Evolutionary conservation across 495 filamentous ascomycete species (phyloP), one percentile per base, ranked within the genome.

Genomic region (Platismatia glauca): DNA sequence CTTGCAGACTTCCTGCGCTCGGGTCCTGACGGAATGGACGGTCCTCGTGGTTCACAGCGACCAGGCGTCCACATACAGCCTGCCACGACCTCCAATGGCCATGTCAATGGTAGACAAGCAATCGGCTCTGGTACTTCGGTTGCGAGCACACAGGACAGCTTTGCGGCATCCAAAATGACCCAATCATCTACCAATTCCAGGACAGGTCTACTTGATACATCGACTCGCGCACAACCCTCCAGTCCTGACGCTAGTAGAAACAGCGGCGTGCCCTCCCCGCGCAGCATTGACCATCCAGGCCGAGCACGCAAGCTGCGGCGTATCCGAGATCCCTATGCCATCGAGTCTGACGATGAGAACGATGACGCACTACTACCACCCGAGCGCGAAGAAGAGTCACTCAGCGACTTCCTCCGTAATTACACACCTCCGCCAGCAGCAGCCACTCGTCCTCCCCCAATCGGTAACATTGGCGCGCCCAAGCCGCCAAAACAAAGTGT

Each of bases 1-100:
- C 75, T 98, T 44, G 95, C 96, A 58, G 90, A 97, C 68, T 97
- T 97, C 75, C 92, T 98, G 59, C 85, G 91, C 56, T 85, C 89
- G 72, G 89, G 93, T 2, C 86, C 93, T 11, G 83, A 85, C 0
- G 77, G 72, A 37, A 70, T 72, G 18, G 76, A 78, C 35, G 77
- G 77, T 34, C 70, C 78, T 59, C 89, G 82, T 56, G 83, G 89
- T 37, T 91, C 92, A 66, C 87, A 90, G 37, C 89, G 87, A n/a
- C 81, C 82, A 18, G 88, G 95, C 37, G 90, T 91, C 18, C 90
- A 92, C 20, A 92, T 95, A 76, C 81, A 90, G 37, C 85, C 81
- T 60, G 91, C 91, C 1, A 86, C 90, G 79, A 91, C 96, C 69
- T 91, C 89, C 34, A 89, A 94, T 60, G 87, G 90, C 52, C 71